Conservation (phyloP, 768 basidiomycete genomes). For the Neoboletus magnificus region DNA sequence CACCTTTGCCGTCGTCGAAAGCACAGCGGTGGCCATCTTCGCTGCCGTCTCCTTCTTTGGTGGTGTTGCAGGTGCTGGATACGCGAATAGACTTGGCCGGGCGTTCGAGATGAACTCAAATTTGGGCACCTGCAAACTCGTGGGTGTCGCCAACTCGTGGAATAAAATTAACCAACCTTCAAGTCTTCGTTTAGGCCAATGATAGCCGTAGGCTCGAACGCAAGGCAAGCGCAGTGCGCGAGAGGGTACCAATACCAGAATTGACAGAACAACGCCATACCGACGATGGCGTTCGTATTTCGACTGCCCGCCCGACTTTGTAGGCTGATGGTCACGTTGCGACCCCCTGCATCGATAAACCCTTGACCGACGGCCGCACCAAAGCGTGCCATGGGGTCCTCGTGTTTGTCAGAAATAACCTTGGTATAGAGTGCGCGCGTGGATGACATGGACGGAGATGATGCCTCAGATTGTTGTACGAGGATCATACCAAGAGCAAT, state of each 20-base stretch:
- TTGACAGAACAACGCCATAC: conserved; percentile 97
- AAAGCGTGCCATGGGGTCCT: conserved; percentile 98
- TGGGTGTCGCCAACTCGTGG: neutral
- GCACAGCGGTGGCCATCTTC: conserved; percentile 91
- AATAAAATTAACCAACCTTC: conserved; percentile 50
- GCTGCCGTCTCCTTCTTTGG: conserved; percentile 90
- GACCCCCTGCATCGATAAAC: conserved; percentile 94
- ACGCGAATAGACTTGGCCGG: conserved; percentile 87
- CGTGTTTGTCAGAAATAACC: conserved; percentile 93
- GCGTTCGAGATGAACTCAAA: conserved; percentile 92
- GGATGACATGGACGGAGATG: conserved; percentile 74
- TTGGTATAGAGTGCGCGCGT: conserved; percentile 85
- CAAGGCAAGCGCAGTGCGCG: conserved; percentile 87
- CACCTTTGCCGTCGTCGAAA: conserved; percentile 97
- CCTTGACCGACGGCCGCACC: conserved; percentile 96
- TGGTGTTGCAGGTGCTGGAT: conserved; percentile 81
- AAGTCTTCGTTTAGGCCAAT: conserved; percentile 87
- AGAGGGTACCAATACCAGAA: conserved; percentile 99
- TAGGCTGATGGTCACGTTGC: conserved; percentile 92
- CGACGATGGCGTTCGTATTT: conserved; percentile 93
- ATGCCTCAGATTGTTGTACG: conserved; percentile 92
- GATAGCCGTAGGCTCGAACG: conserved; percentile 94
- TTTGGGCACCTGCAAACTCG: conserved; percentile 72
- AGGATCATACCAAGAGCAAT: conserved; percentile 95
- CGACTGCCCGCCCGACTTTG: conserved; percentile 90